phyloP scores from a whole-genome alignment of 805 yeast species.

The Peterozyma toletana region DNA sequence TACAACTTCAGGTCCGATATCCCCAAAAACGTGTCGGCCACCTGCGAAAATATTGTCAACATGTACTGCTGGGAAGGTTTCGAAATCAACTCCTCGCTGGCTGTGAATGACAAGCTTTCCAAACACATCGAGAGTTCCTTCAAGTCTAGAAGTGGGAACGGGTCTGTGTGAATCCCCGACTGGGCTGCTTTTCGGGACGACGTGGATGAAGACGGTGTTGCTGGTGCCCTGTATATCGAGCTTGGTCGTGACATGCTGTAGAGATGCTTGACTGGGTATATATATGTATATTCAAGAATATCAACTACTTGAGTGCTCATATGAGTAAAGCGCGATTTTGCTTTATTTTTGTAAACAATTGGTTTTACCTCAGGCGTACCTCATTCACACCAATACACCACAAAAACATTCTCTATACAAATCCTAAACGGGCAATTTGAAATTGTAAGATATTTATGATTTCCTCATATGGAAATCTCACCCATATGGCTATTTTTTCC shows the following conservation, averaged over 20 bases:
- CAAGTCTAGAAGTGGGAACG: conserved; percentile 23
- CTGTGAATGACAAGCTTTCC: conserved; percentile 8
- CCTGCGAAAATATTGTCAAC: conserved; percentile 24
- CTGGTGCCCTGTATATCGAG: conserved; percentile 22
- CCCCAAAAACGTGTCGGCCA: conserved; percentile 24
- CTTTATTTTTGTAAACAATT: background rate
- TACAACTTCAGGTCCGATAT: conserved; percentile 22
- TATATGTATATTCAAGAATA: background rate
- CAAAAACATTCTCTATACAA: too few species aligned
- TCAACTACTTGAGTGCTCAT: background rate
- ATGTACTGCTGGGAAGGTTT: conserved; percentile 25
- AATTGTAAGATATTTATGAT: too few species aligned
- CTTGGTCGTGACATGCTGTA: conserved; percentile 26
- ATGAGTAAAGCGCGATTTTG: background rate
- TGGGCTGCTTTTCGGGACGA: conserved; percentile 12
- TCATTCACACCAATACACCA: too few species aligned
- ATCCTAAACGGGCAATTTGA: too few species aligned
- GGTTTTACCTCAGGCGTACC: too few species aligned
- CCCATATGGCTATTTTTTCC: too few species aligned
- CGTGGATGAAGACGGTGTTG: conserved; percentile 10
- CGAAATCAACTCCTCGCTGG: conserved; percentile 18
- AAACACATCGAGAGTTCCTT: conserved; percentile 18
- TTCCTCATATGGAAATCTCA: too few species aligned
- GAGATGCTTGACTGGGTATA: background rate
- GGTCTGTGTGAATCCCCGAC: conserved; percentile 15